Evolutionary conservation across 768 basidiomycete genomes (phyloP), one percentile per base, ranked within the genome.

Genomic region (Galerina sulciceps): DNA sequence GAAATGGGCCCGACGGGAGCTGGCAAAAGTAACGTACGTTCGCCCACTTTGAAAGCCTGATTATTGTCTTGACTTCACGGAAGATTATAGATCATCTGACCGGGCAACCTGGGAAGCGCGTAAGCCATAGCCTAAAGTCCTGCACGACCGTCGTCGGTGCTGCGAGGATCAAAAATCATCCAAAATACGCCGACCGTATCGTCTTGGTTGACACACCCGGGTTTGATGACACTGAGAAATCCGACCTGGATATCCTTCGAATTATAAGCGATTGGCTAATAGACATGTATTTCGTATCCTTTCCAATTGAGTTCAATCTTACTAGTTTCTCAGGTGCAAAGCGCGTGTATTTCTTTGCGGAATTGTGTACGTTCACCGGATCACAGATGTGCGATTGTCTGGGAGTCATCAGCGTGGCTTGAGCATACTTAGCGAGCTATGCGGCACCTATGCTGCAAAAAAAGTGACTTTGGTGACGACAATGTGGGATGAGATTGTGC

Each of bases 381-480:
- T 81, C 60, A 63, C 70, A 3, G 77, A 80, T 48, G 67, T 72
- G 63, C 64, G 77, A 35, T 75, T 81, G 72, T 73, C 72, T 35
- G 77, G 76, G 40, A 70, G 73, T 1, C 73, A 76, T 23, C 71
- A 62, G 31, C 71, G 73, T 57, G 80, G 79, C 62, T 75, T 81
- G 48, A 69, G 72, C 36, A 73, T 81, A 63, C 80, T 84, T 67
- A 67, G 71, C 45, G 71, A 79, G 44, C 70, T 84, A 14, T 83
- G 80, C 63, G 83, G 83, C 18, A 73, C 74, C 26, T 68, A 62
- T 46, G 71, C 76, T 15, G 72, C 81, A 58, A 71, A 71, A 40
- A 80, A 81, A 55, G 77, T 84, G 31, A 72, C 78, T 47, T 69
- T 84, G 53, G 76, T 77, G 48, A 84, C 83, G 54, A 84, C 75